A percentile compares a stretch with the other conserved stretches of the same genome.
Evolutionary conservation across 306 rosid species (phyloP).

Genomic region (Pueraria montana): DNA sequence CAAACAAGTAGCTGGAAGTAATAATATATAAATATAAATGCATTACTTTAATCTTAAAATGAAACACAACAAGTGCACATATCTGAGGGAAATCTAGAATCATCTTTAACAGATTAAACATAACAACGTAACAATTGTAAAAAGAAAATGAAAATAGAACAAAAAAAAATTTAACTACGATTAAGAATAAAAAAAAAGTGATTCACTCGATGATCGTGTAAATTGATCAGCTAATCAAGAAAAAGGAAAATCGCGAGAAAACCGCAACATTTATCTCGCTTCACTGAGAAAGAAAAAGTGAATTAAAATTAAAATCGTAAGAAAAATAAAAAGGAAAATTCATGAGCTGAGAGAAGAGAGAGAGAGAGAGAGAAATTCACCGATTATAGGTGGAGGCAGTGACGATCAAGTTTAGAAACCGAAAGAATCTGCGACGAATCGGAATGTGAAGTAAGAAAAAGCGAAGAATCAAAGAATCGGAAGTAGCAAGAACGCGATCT

Average conservation of each 20-base stretch:
- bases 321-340: not conserved
- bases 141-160: not conserved
- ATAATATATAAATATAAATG: not conserved
- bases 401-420: conserved; percentile 11
- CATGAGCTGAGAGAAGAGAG: not conserved
- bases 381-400: conserved; percentile 23
- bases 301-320: not conserved
- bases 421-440: not conserved
- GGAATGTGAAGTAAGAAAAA: not conserved
- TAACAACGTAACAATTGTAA: not conserved
- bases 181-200: not conserved
- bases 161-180: not conserved
- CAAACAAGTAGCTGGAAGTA: not conserved
- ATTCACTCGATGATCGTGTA: not conserved
- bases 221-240: not conserved
- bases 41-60: conserved; percentile 1
- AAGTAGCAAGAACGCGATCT: conserved; percentile 39
- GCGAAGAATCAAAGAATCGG: conserved; percentile 41
- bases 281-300: not conserved
- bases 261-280: too few species aligned
- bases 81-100: conserved; percentile 49
- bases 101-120: conserved; percentile 13
- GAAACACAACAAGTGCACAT: conserved; percentile 11
- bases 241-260: not conserved
- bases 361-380: conserved; percentile 46